Percentiles rank a stretch among this genome's conserved stretches.
These are phyloP conservation scores for Hyphodiscus hymeniophilus DNA, from an alignment of 495 filamentous ascomycete species.

Conservation along the genomic window DNA sequence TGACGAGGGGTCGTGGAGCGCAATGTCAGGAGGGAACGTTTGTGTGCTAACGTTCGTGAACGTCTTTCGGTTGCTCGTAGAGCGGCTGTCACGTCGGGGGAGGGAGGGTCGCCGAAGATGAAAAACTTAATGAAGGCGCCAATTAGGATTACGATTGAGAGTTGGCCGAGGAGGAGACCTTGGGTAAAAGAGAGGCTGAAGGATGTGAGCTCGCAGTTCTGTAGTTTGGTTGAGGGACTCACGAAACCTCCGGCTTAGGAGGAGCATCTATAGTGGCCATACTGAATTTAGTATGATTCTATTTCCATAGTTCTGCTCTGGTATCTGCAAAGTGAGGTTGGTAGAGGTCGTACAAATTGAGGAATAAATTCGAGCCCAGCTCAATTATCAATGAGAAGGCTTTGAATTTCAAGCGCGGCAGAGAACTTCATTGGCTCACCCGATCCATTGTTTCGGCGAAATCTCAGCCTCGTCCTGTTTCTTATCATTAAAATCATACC, in stretches of 20 bases:
- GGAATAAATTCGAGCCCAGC: constrained; percentile 4
- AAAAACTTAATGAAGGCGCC: constrained; percentile 99
- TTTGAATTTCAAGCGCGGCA: neutral
- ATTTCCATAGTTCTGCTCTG: neutral
- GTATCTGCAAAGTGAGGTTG: no score
- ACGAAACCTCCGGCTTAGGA: constrained; percentile 38
- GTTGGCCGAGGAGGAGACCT: constrained; percentile 86
- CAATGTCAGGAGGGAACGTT: constrained; percentile 55
- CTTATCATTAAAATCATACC: no score
- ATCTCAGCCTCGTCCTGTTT: neutral
- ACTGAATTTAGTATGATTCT: constrained; percentile 6
- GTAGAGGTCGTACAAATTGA: neutral
- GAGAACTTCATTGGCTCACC: constrained; percentile 10
- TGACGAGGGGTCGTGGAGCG: constrained; percentile 28
- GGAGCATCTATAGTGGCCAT: constrained; percentile 33
- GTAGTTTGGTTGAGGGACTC: constrained; percentile 14
- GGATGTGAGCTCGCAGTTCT: constrained; percentile 14
- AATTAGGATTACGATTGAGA: constrained; percentile 82
- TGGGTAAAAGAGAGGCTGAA: constrained; percentile 79
- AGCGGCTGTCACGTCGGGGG: constrained; percentile 62
- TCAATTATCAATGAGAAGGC: neutral
- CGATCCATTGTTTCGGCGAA: no score
- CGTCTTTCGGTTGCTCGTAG: constrained; percentile 61
- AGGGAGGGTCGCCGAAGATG: constrained; percentile 92
- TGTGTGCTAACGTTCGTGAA: constrained; percentile 53